Conservation (phyloP, 345 rosid species). For the Camelina hispida region DNA sequence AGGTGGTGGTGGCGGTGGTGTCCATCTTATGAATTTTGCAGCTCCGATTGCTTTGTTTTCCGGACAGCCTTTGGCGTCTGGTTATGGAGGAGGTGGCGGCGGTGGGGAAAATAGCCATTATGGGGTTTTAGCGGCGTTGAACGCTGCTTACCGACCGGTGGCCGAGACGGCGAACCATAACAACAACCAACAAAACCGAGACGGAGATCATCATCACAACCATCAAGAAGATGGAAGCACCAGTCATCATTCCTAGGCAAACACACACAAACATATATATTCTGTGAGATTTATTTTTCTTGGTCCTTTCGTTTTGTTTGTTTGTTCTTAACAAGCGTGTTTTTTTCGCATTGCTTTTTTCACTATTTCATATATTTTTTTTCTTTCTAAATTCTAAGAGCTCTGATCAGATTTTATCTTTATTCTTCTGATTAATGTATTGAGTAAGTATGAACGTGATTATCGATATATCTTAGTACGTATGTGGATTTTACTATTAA, state of each 20-base stretch:
- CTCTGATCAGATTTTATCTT: conserved; percentile 31
- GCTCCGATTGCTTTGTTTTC: conserved; percentile 72
- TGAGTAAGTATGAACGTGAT: conserved; percentile 33
- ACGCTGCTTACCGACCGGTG: conserved; percentile 58
- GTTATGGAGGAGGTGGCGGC: conserved; percentile 42
- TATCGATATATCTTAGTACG: conserved; percentile 29
- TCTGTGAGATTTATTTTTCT: conserved; percentile 41
- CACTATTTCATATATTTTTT: conserved; percentile 16
- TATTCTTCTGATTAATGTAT: conserved; percentile 38
- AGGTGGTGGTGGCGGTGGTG: conserved; percentile 45
- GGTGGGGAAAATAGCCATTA: conserved; percentile 57
- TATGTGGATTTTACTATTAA: conserved; percentile 22
- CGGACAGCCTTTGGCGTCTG: conserved; percentile 58
- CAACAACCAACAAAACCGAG: conserved; percentile 54
- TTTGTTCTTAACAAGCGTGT: conserved; percentile 41
- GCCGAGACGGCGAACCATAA: conserved; percentile 48
- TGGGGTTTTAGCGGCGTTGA: conserved; percentile 71
- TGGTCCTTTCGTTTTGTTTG: conserved; percentile 40
- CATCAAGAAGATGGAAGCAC: conserved; percentile 47
- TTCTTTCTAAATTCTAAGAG: conserved; percentile 13
- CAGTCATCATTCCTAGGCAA: conserved; percentile 49
- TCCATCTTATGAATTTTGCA: conserved; percentile 83
- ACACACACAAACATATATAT: conserved; percentile 35
- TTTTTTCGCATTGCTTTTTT: conserved; percentile 32
- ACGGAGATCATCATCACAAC: conserved; percentile 52